Evolutionary conservation across 371 early-diverging fungal genomes (phyloP).

Genomic region (Smittium culicis): DNA sequence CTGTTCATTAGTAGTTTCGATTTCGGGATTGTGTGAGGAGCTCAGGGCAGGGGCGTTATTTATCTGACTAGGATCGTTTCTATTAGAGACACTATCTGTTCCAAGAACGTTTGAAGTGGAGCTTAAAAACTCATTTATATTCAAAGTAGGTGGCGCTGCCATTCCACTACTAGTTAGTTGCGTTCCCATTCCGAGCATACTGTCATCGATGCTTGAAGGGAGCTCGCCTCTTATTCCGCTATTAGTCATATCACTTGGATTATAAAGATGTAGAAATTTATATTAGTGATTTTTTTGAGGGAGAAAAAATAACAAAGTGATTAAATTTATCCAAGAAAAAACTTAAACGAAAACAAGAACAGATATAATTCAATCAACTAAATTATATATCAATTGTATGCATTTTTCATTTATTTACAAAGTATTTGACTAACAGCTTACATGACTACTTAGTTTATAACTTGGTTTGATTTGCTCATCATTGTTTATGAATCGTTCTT

Average conservation of each 20-base stretch:
- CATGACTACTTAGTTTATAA: no score
- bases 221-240: not conserved
- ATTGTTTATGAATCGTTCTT: no score
- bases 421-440: no score
- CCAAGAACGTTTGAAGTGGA: constrained; percentile 3
- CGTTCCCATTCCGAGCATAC: not conserved
- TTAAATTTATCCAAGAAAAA: no score
- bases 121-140: constrained; percentile 6
- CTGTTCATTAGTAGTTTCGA: constrained; percentile 22
- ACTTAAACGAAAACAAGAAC: no score
- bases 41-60: not conserved
- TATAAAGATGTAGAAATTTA: no score
- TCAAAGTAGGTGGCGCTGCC: constrained; percentile 7
- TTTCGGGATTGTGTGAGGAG: not conserved
- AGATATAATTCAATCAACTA: no score
- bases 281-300: no score
- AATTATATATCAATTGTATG: no score
- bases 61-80: not conserved
- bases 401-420: no score
- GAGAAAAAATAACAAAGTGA: no score
- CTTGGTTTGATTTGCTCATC: no score
- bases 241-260: not conserved
- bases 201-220: constrained; percentile 3
- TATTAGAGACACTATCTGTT: not conserved
- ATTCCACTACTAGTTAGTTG: constrained; percentile 11